Evolutionary conservation across 2,329 filamentous ascomycete genomes (phyloP), one percentile per base, ranked within the genome.

Genomic region (Coniochaeta sp.): DNA sequence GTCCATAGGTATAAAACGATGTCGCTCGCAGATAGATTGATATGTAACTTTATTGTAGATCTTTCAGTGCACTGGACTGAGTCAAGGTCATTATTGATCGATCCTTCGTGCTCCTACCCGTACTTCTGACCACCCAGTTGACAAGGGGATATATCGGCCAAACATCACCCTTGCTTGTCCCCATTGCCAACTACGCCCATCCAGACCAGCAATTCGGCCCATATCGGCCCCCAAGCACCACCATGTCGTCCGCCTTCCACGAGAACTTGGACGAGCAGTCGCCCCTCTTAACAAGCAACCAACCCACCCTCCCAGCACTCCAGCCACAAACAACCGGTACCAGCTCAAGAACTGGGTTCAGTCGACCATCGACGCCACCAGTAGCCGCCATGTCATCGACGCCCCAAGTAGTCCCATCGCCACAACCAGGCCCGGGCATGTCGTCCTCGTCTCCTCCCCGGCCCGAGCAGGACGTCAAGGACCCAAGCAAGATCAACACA

Each of bases 221-320:
- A 50, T 28, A 22, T 17, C 22, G 47, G 24, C 24, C 26, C 9
- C 26, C 47, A 3, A 52, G 10, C 16, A 14, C 2, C 22, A 52
- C 24, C 47, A 52, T 52, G 47, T 52, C 47, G 17, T 55, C 54
- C 30, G 54, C 30, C 28, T 55, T 38, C 54, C 30, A 22, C 6
- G 54, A 55, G 34, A 22, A 34, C 9, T 30, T 55, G 1, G 57
- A 63, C 42, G 62, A 64, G 56, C 57, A 58, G 36, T 62, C 61
- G 17, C 63, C 61, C 7, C 64, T 64, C 26, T 60, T 64, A 32
- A 32, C 55, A 16, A 40, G 24, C 47, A 42, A 34, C 8, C 24
- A 32, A 10, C 34, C 28, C 24, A 34, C 10, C 34, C 55, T 22
- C 55, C 22, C 42, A 52, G 54, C 58, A 1, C 58, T 44, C 6